These are phyloP conservation scores for Helotiales sp. DNA, from an alignment of 2,329 filamentous ascomycete species.

Conservation along the genomic window DNA sequence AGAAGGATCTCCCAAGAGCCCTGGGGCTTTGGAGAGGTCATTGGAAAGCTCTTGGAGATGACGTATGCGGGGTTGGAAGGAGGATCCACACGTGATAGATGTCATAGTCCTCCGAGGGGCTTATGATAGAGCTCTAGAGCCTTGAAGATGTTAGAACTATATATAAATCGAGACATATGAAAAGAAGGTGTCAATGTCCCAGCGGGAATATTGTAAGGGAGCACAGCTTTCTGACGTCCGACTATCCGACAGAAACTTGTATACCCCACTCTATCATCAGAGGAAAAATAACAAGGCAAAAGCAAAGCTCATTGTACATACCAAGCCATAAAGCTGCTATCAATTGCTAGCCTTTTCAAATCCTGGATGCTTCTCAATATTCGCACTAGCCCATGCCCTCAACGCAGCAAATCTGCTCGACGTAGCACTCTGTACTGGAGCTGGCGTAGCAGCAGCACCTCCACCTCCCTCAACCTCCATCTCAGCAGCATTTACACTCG, in stretches of 20 bases:
- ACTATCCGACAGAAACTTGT: too few species aligned
- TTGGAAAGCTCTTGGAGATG: not conserved
- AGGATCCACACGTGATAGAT: not conserved
- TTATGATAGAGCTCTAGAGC: not conserved
- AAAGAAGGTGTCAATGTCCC: not conserved
- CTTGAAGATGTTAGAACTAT: too few species aligned
- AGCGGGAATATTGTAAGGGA: too few species aligned
- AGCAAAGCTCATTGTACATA: not conserved
- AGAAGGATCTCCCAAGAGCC: not conserved
- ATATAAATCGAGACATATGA: not conserved
- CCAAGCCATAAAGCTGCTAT: not conserved
- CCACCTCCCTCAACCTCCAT: conserved; percentile 17
- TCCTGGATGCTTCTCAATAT: conserved; percentile 84
- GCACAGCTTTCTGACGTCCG: too few species aligned
- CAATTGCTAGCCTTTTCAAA: conserved; percentile 46
- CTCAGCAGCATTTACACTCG: not conserved
- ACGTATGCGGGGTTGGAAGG: not conserved
- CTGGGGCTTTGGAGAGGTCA: not conserved
- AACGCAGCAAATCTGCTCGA: conserved; percentile 75
- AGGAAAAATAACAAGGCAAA: not conserved
- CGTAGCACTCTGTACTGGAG: conserved; percentile 10
- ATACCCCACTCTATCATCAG: too few species aligned
- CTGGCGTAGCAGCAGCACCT: conserved; percentile 9
- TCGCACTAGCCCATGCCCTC: conserved; percentile 79
- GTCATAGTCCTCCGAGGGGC: not conserved